Base-by-base conservation (phyloP, 78 protist genomes). In the Dictyostelium citrinum region DNA sequence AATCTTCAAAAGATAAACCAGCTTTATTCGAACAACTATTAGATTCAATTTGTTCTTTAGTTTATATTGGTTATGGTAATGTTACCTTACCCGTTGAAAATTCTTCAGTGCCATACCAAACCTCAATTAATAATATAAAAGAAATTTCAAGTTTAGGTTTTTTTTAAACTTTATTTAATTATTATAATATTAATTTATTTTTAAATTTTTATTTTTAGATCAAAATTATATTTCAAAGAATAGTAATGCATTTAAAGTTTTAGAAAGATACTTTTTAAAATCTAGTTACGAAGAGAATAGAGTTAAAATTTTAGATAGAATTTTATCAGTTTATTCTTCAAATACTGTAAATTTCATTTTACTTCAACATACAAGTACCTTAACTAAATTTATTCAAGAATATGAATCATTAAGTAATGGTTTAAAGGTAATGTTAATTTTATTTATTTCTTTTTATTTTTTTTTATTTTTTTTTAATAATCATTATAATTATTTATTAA, bases 41-140 rank as follows among this genome's bases (percentile, higher is more conserved):
- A 16, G 93, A 88, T 33, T 43, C 81, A 31, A 37, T 88, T 7
- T 78, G 81, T 67, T 78, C 79, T 5, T 22, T 88, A 9, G 33
- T 88, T 6, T 88, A 88, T 78, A 84, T 88, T 17, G 93, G 93
- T 16, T 88, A 88, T 33, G 93, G 93, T n/a, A 51, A 76, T 24
- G 80, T 88, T 6, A 64, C 67, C 3, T 31, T 88, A n/a, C 93
- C 93, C 1, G 27, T 55, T 55, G 93, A 88, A 29, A 20, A 27
- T 27, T 88, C 93, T 41, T 84, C 93, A 12, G 93, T 79, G 22
- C 93, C 93, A 14, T 88, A 88, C 49, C 93, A 88, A 67, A 49
- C 93, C 4, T 61, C 93, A 58, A 88, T 88, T 49, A 79, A 88
- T 14, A 88, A 68, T 68, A 11, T 88, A 20, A 88, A 88, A 67